Evolutionary conservation across 495 filamentous ascomycete genomes (phyloP), one percentile per base, ranked within the genome.

Genomic region (Emericellopsis terricola): DNA sequence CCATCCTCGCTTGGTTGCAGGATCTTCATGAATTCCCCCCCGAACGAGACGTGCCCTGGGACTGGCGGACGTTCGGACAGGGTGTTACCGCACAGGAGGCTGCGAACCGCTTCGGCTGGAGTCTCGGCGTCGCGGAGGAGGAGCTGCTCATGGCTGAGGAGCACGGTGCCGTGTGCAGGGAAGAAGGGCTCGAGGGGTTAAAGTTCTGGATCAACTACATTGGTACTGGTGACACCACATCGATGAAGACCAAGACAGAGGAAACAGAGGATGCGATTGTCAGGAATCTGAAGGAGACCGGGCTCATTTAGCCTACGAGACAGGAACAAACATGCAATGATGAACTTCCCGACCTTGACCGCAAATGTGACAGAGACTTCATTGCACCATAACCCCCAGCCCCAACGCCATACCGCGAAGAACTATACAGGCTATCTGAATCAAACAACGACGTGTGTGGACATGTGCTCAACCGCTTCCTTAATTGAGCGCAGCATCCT

Each of bases 81-180:
- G 81, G 85, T 3, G 73, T 99, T 16, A 96, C 84, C 3, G 84
- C 86, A 6, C 78, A 87, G 44, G 86, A 94, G 48, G 69, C 71
- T 0, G 89, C 89, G 1, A 82, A 92, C 54, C 65, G 68, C 32
- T 99, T 99, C 57, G 82, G 85, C 15, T 99, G 89, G 89, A 96
- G 89, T 51, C 78, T 99, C 11, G 91, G 91, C n/a, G 89, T 99
- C 15, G 91, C 89, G 3, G 74, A 72, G 34, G 91, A 96, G 48
- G 91, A 96, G 52, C 56, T 99, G 19, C 85, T 94, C 54, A 94
- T 96, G 89, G 89, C 89, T 4, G 85, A 84, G 51, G 81, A 91
- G 52, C 73, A 68, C 42, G 89, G 91, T 0, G 69, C 73, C 9
- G 52, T 92, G 15, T 89, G 82, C 50, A 70, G 82, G 36, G 83